Base-by-base conservation (phyloP, 805 yeast genomes). In the Saccharomycopsis lassenensis region DNA sequence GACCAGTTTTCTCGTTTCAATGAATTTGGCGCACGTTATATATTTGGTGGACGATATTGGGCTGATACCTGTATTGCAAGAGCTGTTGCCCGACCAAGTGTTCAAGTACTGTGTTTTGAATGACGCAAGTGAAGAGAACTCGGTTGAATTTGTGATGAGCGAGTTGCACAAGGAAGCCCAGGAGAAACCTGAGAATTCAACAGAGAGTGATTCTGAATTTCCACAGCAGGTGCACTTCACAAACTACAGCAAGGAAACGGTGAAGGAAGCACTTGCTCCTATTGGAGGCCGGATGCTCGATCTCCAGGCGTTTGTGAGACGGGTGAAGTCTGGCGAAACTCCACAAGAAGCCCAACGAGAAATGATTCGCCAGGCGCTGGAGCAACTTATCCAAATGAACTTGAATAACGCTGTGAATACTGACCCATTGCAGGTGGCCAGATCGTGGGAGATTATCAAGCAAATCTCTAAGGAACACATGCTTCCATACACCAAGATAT, bases 281-380 rank as follows among this genome's bases (percentile, higher is more conserved):
- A 58, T 91, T 19, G 98, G 98, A 15, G 98, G 98, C 27, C 74
- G 98, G 44, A 81, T 89, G 87, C 65, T 86, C 30, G 98, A 91
- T 55, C 63, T 91, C 35, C 95, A 91, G 56, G 78, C 89, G 20
- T 86, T 84, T 57, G 80, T 80, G 1, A 71, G 97, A 52, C 78
- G 97, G 35, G 71, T 91, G 12, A 76, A 76, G 48, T 74, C 89
- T 1, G 98, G 98, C 5, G 98, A 91, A 52, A 53, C 71, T 5
- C 93, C 95, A 2, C 49, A 59, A 7, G 79, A 69, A 35, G 96
- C 97, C 0, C 59, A 85, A 29, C 57, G 67, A 2, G 87, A 84
- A 46, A 82, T 91, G 79, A 69, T 85, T 4, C 67, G 65, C 18
- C 95, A 86, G 56, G 77, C 95, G 0, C 76, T 89, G 4, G 87